phyloP scores from a whole-genome alignment of 179 eudicot species.

The Actinidia arguta region DNA sequence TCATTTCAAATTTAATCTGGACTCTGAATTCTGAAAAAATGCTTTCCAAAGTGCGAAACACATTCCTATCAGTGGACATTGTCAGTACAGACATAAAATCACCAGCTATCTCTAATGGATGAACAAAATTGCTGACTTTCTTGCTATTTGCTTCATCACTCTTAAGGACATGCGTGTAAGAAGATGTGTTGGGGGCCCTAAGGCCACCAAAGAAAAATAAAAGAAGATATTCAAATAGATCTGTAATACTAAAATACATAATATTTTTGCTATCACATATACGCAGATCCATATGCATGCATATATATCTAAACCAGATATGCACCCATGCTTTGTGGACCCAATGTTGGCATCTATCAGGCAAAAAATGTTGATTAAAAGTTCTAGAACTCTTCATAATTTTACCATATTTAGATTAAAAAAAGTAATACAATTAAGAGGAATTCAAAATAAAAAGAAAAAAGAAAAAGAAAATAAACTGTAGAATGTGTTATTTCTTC shows the following conservation, averaged over 20 bases:
- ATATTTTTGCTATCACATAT: background rate
- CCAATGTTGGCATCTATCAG: background rate
- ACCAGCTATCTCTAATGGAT: too few species aligned
- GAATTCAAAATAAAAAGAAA: background rate
- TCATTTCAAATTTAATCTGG: too few species aligned
- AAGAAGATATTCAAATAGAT: background rate
- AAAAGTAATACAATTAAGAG: too few species aligned
- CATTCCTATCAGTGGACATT: too few species aligned
- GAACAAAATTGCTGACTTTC: too few species aligned
- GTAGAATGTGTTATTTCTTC: background rate
- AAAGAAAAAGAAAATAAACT: background rate
- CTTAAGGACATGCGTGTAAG: too few species aligned
- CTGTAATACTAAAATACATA: background rate
- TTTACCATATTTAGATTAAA: background rate
- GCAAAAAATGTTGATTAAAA: background rate
- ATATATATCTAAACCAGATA: background rate
- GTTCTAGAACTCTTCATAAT: background rate
- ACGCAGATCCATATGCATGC: too few species aligned
- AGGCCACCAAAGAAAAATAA: constrained; percentile 2
- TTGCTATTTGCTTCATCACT: too few species aligned
- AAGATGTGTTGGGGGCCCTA: too few species aligned
- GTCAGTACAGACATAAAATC: too few species aligned
- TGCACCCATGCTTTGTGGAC: constrained; percentile 1
- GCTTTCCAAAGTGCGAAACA: too few species aligned
- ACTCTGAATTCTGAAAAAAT: too few species aligned